Base-by-base conservation (phyloP, 2,329 filamentous ascomycete species). In the Myriosclerotinia curreyana region DNA sequence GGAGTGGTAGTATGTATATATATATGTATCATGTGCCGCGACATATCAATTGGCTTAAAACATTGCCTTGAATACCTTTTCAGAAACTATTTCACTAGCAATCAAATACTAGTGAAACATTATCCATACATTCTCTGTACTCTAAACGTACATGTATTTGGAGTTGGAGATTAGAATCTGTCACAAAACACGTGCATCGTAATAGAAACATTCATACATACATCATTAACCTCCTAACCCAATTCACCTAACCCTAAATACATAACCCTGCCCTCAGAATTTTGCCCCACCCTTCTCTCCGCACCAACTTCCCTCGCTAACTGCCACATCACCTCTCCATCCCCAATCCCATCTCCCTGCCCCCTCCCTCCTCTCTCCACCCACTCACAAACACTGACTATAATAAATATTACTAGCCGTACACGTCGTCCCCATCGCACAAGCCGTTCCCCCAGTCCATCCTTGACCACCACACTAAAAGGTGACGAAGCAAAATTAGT, bases 391-490 rank as follows among this genome's bases (percentile, higher is more conserved):
- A 56, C 67, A 69, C 65, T 70, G 69, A 42, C 62, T 68, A 63
- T 71, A 71, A 51, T 66, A 69, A 28, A 44, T 28, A 64, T 67
- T 71, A 53, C 55, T 56, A 22, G 50, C 38, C 14, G 65, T 69
- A 60, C 71, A 71, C 14, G 54, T 65, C 36, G 28, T 69, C 20
- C 64, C 62, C 25, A 31, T 51, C 9, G n/a, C 67, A 49, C 70
- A 73, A 12, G 15, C 36, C 2, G 65, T 70, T 12, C 42, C 28
- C 11, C 71, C 71, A 12, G 66, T 63, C 54, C 65, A 71, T 1
- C 63, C 61, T 36, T 61, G 49, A 25, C 71, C 71, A 48, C 71
- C 71, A 61, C 71, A 73, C 59, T 59, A 38, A 17, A 22, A 11
- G 2, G 15, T 28, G 0, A 7, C 15, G 5, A 36, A 15, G n/a